Evolutionary conservation across 345 rosid species (phyloP).

Genomic region (Viola odorata): DNA sequence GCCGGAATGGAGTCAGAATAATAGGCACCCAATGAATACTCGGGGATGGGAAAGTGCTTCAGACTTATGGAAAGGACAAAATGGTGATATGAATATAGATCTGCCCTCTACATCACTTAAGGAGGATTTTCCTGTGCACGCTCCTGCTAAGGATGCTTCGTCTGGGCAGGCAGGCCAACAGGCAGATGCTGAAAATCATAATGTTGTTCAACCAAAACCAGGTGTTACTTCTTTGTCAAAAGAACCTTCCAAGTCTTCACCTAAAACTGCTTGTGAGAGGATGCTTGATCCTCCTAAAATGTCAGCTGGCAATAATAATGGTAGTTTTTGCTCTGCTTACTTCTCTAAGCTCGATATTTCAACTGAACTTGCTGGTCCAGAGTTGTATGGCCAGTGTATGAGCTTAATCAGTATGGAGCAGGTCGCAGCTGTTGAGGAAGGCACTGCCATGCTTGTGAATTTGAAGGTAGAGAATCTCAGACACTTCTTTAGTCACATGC

Average conservation of each 20-base stretch:
- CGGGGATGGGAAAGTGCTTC: constrained; percentile 74
- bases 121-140: constrained; percentile 51
- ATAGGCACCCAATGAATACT: constrained; percentile 53
- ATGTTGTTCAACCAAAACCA: constrained; percentile 37
- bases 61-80: constrained; percentile 76
- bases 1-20: constrained; percentile 82
- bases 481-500: too few species aligned
- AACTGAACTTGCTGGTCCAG: constrained; percentile 59
- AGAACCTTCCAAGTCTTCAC: constrained; percentile 31
- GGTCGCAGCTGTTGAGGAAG: constrained; percentile 36
- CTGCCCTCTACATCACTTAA: constrained; percentile 48
- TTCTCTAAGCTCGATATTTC: constrained; percentile 88
- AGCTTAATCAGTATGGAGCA: constrained; percentile 34
- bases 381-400: constrained; percentile 48
- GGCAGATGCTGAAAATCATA: constrained; percentile 36
- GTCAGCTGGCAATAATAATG: constrained; percentile 22
- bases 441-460: constrained; percentile 39
- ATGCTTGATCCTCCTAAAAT: constrained; percentile 32
- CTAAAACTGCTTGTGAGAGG: constrained; percentile 30
- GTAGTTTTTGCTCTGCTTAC: constrained; percentile 38
- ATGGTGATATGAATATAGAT: constrained; percentile 56
- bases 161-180: constrained; percentile 38
- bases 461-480: constrained; percentile 46
- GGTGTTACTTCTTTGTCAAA: constrained; percentile 40
- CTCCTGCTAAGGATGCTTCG: constrained; percentile 42